Evolutionary conservation across 768 basidiomycete species (phyloP), one percentile per base, ranked within the genome.

Genomic region (Rhizopogon roseolus): DNA sequence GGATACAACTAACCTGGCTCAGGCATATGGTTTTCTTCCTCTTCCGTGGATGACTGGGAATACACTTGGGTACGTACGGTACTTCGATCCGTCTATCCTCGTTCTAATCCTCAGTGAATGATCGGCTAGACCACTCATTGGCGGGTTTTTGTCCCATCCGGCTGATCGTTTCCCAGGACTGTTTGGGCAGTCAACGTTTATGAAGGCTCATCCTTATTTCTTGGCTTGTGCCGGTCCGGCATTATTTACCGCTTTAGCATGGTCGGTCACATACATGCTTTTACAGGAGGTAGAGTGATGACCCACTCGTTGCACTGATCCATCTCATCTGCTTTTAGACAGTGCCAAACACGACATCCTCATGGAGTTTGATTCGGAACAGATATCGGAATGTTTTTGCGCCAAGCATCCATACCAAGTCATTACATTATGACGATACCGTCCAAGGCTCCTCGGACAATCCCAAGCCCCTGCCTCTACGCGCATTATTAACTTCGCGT

Each of bases 141-240:
- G 87, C 48, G 87, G 87, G 1, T 62, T 73, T n/a, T 66, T 88
- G 17, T 77, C 84, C 9, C 77, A 71, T 36, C 86, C 86, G 6
- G 73, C 79, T 49, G 83, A 86, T 39, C 79, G 78, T 14, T 86
- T 85, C 62, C 84, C 85, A 3, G 58, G 61, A n/a, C 52, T 75
- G 4, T 88, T 89, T 50, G 83, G 82, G 52, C 58, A 70, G 17
- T 71, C 70, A 7, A 59, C 58, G 16, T 86, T 89, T 62, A 78
- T 84, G 76, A 74, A 72, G 58, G 65, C 74, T 27, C 83, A 82
- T 63, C 85, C 86, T 1, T 88, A 89, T 66, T 85, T 86, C 64
- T 72, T 86, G 36, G 79, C 85, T 5, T 85, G 84, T 57, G 75
- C 82, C 16, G 76, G 83, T 13, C 73, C 81, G 3, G 83, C 81